Evolutionary conservation across 2,329 filamentous ascomycete species (phyloP).

Genomic region (Pseudofabraea citricarpa): DNA sequence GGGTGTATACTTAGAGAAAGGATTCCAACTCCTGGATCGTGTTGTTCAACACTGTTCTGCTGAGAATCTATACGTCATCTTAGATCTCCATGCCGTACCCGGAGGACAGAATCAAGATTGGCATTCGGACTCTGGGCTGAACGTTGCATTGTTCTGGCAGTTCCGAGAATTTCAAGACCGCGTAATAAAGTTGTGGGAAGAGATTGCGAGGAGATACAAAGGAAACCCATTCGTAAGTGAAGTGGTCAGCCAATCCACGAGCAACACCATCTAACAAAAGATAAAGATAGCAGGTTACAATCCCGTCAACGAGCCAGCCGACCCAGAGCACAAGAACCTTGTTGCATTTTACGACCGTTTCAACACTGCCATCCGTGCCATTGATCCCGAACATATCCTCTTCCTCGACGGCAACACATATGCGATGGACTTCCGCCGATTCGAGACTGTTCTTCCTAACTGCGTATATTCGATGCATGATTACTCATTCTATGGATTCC

Average conservation of each 20-base stretch:
- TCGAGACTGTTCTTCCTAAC: slow-evolving; percentile 38
- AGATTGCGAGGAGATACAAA: slow-evolving; percentile 36
- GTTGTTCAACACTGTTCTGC: slow-evolving; percentile 40
- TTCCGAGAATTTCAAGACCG: slow-evolving; percentile 42
- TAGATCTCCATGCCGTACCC: slow-evolving; percentile 40
- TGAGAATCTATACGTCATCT: slow-evolving; percentile 38
- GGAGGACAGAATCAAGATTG: slow-evolving; percentile 45
- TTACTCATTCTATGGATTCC: slow-evolving; percentile 48
- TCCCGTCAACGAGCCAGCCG: slow-evolving; percentile 29
- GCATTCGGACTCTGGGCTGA: slow-evolving; percentile 36
- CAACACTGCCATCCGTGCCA: slow-evolving; percentile 33
- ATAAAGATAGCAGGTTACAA: slow-evolving; percentile 27
- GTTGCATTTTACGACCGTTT: slow-evolving; percentile 36
- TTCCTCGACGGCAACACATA: slow-evolving; percentile 50
- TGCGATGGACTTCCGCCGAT: slow-evolving; percentile 44
- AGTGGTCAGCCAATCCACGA: too few species aligned
- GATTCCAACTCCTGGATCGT: slow-evolving; percentile 44
- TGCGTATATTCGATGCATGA: slow-evolving; percentile 49
- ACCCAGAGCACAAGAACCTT: slow-evolving; percentile 30
- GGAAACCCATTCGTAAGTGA: slow-evolving; percentile 31
- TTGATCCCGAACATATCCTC: slow-evolving; percentile 44
- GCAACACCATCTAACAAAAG: not conserved
- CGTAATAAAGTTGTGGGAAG: slow-evolving; percentile 38
- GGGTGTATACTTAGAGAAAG: slow-evolving; percentile 38
- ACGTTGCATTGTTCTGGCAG: slow-evolving; percentile 40